Evolutionary conservation across 2,329 filamentous ascomycete genomes (phyloP).

Genomic region (Xylariaceae sp.): DNA sequence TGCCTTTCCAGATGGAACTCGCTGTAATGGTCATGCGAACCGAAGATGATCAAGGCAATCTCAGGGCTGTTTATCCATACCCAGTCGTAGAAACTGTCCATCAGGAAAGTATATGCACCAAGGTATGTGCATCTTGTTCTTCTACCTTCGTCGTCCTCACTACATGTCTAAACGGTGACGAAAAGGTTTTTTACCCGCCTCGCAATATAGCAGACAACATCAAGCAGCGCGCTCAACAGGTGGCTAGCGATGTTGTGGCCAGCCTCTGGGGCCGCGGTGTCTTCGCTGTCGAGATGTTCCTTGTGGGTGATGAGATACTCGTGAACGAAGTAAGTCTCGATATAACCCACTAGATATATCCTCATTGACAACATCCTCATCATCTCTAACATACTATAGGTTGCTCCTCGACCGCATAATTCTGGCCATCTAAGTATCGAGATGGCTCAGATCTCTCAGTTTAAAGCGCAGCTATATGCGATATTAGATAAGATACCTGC

Average conservation of each 20-base stretch:
- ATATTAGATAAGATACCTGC: constrained; percentile 66
- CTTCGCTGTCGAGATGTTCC: constrained; percentile 95
- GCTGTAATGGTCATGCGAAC: constrained; percentile 95
- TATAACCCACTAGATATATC: not conserved
- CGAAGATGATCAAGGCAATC: constrained; percentile 57
- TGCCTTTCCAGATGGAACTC: constrained; percentile 79
- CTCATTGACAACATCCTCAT: not conserved
- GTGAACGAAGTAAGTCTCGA: constrained; percentile 62
- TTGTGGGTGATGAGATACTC: constrained; percentile 70
- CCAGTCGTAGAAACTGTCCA: constrained; percentile 93
- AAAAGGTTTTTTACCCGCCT: constrained; percentile 67
- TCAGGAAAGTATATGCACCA: constrained; percentile 91
- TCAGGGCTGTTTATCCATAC: constrained; percentile 62
- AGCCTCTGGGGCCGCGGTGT: constrained; percentile 85
- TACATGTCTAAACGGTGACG: not conserved
- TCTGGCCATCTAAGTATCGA: constrained; percentile 96
- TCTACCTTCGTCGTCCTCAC: not conserved
- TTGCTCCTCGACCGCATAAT: constrained; percentile 58
- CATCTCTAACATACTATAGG: constrained; percentile 6
- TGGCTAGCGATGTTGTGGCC: constrained; percentile 75
- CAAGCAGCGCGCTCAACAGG: constrained; percentile 63
- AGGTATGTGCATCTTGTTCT: constrained; percentile 44
- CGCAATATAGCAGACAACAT: constrained; percentile 61
- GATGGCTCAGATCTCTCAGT: constrained; percentile 82
- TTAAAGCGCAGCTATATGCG: constrained; percentile 81